Evolutionary conservation across 768 basidiomycete species (phyloP), one percentile per base, ranked within the genome.

Genomic region (Suillus luteus): DNA sequence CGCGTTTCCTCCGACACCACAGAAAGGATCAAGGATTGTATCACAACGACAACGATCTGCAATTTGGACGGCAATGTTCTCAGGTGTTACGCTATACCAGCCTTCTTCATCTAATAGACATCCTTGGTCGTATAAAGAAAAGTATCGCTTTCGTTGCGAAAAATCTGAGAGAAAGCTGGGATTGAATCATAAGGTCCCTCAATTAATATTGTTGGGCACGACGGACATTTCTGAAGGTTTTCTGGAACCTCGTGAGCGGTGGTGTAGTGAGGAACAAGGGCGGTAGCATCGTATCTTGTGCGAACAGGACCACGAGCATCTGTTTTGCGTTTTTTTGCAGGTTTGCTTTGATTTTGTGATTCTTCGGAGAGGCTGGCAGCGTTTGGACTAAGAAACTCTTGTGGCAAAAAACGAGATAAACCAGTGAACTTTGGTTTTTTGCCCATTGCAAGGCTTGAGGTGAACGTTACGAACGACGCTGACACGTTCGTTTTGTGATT

Each of bases 21-120:
- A 98, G 74, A 99, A 99, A 0, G 95, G 93, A 72, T 99, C 97
- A 41, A 96, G 81, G 64, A 97, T 82, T 4, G 89, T 89, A 65
- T 86, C 86, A 66, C 90, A 93, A 9, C 91, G 85, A 80, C 96
- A 97, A 27, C 96, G 82, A 68, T 96, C 91, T 0, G 97, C 96
- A 52, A 98, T 98, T 73, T 94, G 95, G 64, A 85, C 77, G 9
- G 96, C 97, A n/a, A 99, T 87, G 44, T 82, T 83, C 70, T 99
- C 95, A 0, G 97, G 96, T 0, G 97, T 99, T 64, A 99, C 90
- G 65, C 92, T 95, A 77, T 91, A 99, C 96, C 96, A 98, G n/a
- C 96, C 96, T 73, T 96, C 94, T 67, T 92, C 87, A 67, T 99
- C 97, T 12, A 99, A 79, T 2, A 97, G 81, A 72, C 95, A 93